These are phyloP conservation scores for Barnettozyma botsteinii DNA, from an alignment of 805 yeast species.

Conservation along the genomic window DNA sequence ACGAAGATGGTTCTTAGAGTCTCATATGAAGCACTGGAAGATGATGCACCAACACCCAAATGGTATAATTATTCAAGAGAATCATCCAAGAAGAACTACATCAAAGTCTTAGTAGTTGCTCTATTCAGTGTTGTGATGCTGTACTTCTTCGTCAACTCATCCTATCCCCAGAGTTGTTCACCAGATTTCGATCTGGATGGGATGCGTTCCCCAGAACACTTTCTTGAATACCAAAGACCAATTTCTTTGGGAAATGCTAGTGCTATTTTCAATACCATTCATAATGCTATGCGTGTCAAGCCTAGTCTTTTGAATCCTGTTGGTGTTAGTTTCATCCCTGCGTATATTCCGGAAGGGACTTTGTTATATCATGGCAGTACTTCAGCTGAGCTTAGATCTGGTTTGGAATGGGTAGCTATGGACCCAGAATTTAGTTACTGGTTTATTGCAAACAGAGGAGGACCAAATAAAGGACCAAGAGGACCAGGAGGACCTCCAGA, in stretches of 20 bases:
- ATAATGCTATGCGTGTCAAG: constrained; percentile 47
- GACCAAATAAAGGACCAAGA: constrained; percentile 8
- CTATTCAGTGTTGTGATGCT: not conserved
- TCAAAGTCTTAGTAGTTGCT: not conserved
- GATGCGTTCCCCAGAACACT: not conserved
- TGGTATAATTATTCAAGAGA: not conserved
- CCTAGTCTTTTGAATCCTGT: constrained; percentile 48
- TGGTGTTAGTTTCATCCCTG: constrained; percentile 56
- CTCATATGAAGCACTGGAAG: too few species aligned
- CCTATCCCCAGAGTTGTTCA: not conserved
- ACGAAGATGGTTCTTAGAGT: too few species aligned
- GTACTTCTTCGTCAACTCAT: not conserved
- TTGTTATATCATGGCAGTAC: constrained; percentile 48
- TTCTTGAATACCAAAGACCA: constrained; percentile 10
- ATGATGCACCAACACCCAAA: too few species aligned
- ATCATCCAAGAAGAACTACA: too few species aligned
- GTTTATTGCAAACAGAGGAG: constrained; percentile 32
- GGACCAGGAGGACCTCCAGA: not conserved
- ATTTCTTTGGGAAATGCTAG: constrained; percentile 45
- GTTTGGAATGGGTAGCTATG: constrained; percentile 60
- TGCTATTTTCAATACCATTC: constrained; percentile 49
- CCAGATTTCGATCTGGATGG: not conserved
- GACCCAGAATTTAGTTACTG: constrained; percentile 55
- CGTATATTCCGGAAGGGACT: constrained; percentile 54
- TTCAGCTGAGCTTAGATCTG: constrained; percentile 35